A percentile compares a stretch with the other conserved stretches of the same genome.
phyloP scores from a whole-genome alignment of 768 basidiomycete species.

The Hypsizygus marmoreus region DNA sequence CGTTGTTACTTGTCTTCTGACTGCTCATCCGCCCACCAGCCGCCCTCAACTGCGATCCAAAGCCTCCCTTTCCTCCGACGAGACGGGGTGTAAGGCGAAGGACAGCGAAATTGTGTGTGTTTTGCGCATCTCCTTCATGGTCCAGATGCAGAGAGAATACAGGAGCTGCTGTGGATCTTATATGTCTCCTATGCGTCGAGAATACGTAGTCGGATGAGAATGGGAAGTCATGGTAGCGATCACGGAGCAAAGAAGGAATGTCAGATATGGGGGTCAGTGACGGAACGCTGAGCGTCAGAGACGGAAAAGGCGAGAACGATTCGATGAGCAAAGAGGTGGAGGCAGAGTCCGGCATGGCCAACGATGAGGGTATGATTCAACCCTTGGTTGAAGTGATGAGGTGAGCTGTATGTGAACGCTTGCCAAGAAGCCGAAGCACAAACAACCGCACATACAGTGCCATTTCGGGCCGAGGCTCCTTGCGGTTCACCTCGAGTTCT shows the following conservation, averaged over 20 bases:
- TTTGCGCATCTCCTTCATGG: conserved; percentile 11
- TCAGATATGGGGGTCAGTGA: conserved; percentile 28
- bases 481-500: no score
- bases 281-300: conserved; percentile 32
- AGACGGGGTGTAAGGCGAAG: conserved; percentile 76
- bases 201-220: conserved; percentile 29
- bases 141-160: conserved; percentile 28
- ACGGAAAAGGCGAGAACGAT: conserved; percentile 42
- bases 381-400: conserved; percentile 1
- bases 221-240: conserved; percentile 37
- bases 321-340: conserved; percentile 39
- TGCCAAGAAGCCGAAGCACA: no score
- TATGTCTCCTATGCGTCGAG: conserved; percentile 40
- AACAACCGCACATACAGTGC: no score
- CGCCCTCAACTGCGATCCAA: conserved; percentile 93
- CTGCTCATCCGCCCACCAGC: conserved; percentile 98
- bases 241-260: conserved; percentile 33
- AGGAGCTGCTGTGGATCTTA: conserved; percentile 25
- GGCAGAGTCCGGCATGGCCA: conserved; percentile 12
- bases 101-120: conserved; percentile 45
- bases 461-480: no score
- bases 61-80: conserved; percentile 94
- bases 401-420: no score
- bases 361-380: conserved; percentile 1
- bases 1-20: conserved; percentile 93